Base-by-base conservation (phyloP, 1,139 yeast genomes). In the Spathaspora sp. region DNA sequence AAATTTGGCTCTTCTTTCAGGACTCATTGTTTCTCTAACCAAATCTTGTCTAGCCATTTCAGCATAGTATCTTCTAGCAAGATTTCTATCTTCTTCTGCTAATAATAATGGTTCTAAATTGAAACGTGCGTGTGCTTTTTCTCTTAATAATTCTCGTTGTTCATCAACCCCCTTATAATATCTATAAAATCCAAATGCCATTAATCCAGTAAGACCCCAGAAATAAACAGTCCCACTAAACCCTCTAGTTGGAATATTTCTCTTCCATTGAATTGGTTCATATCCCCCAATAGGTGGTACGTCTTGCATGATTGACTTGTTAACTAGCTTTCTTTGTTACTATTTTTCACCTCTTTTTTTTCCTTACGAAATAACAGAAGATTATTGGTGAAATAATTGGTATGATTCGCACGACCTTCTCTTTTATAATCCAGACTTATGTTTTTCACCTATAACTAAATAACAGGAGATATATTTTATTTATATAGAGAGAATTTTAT, bases 281-380 rank as follows among this genome's bases (percentile, higher is more conserved):
- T 88, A 89, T 58, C 96, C 96, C 52, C 89, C 90, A 58, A 81
- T 74, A 53, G 96, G 96, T 63, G 96, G 96, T 63, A 89, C 74
- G 63, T 89, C 96, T 77, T 89, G 96, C 79, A 74, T 74, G 15
- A 11, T 37, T 20, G 9, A 37, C 39, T 37, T 17, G 39, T 7
- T 10, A 6, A 11, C 27, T 25, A 9, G 10, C 31, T 27, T 10
- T n/a, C n/a, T n/a, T n/a, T 27, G 10, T 8, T 25, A 10, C 31
- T 31, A 13, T 31, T 31, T 31, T 31, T 31, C 36, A n/a, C 36
- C 7, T 6, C 8, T 13, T 31, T 31, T 31, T 31, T 31, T 29
- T n/a, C 17, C 36, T 31, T 31, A 31, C 36, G 36, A 31, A 31
- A 31, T 31, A 31, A 31, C 18, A 31, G 16, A 13, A 31, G 36